phyloP scores from a whole-genome alignment of 768 basidiomycete species.

The Trametes gibbosa region DNA sequence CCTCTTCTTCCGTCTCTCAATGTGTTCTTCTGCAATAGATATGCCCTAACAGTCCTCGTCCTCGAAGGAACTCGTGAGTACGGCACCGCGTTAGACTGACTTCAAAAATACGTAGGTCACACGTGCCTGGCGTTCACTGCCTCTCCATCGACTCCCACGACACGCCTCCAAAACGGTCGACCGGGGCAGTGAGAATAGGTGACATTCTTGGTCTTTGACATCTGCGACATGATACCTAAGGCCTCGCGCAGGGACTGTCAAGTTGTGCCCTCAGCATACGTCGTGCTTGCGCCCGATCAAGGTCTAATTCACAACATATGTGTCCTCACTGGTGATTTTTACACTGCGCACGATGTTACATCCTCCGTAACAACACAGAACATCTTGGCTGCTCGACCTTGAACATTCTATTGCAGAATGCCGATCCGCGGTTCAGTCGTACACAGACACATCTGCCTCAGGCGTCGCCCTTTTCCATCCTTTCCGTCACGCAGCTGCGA shows the following conservation, averaged over 20 bases:
- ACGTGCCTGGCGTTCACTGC: neutral
- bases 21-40: conserved; percentile 32
- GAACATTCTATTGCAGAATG: no score
- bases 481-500: conserved; percentile 22
- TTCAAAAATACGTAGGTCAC: neutral
- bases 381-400: no score
- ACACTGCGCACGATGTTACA: no score
- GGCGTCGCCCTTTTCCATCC: neutral
- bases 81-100: neutral
- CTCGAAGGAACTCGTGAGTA: neutral
- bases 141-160: neutral
- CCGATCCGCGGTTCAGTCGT: no score
- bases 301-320: neutral
- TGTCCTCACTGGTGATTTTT: neutral
- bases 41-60: neutral
- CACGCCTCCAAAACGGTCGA: neutral
- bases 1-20: conserved; percentile 33
- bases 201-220: neutral
- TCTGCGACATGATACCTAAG: neutral
- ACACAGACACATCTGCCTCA: no score
- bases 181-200: neutral
- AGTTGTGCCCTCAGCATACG: no score
- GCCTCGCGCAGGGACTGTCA: neutral
- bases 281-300: no score
- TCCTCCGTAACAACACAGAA: no score